Evolutionary conservation across 2,329 filamentous ascomycete species (phyloP).

Genomic region (Epicoccum sorghinum): DNA sequence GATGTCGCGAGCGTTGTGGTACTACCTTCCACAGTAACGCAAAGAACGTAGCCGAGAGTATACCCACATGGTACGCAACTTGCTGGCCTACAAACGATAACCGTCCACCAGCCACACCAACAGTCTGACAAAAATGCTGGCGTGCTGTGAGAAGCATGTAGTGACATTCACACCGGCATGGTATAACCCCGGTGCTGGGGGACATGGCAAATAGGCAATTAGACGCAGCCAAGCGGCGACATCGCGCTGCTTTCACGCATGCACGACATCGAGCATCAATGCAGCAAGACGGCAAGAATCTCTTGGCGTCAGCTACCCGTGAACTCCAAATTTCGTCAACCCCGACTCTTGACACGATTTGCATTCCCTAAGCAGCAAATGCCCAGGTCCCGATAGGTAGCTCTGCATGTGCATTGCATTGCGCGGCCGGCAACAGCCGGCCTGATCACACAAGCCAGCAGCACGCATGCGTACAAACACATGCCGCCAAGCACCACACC

Average conservation of each 20-base stretch:
- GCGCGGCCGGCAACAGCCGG: constrained; percentile 11
- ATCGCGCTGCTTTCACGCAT: neutral
- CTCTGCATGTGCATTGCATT: constrained; percentile 3
- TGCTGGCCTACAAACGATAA: no score
- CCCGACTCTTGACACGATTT: neutral
- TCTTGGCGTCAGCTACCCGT: neutral
- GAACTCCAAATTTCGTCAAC: neutral
- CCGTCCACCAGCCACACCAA: no score
- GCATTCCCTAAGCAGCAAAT: constrained; percentile 9
- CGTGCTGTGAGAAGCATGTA: neutral
- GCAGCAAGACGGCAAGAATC: neutral
- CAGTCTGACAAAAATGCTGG: no score
- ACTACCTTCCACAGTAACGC: neutral
- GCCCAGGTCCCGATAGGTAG: neutral
- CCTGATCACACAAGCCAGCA: neutral
- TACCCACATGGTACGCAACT: no score
- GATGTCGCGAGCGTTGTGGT: constrained; percentile 9
- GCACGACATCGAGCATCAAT: constrained; percentile 1
- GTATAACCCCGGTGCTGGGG: neutral
- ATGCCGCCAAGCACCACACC: constrained; percentile 6
- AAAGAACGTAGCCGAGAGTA: neutral
- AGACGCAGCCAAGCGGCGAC: neutral
- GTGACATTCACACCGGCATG: neutral
- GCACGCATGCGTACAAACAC: constrained; percentile 3
- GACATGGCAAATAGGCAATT: neutral